These are phyloP conservation scores for Atractiella rhizophila DNA, from an alignment of 768 basidiomycete species.

Conservation along the genomic window DNA sequence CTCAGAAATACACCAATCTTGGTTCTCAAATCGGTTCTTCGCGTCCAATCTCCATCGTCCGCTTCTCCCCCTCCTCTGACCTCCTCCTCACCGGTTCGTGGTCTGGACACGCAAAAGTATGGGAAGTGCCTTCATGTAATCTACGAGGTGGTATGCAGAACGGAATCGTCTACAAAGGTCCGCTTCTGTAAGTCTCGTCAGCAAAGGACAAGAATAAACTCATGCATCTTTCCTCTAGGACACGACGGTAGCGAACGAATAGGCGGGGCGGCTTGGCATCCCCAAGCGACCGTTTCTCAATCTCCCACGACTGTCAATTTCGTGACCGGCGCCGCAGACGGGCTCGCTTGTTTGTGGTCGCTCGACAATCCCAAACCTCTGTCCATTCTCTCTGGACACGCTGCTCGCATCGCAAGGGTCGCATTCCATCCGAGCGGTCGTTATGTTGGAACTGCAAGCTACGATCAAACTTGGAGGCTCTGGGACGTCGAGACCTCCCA, in stretches of 20 bases:
- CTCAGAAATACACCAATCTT: slow-evolving; percentile 61
- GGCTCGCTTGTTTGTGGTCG: slow-evolving; percentile 66
- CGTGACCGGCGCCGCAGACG: slow-evolving; percentile 74
- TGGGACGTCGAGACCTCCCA: slow-evolving; percentile 71
- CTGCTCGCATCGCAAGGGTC: slow-evolving; percentile 70
- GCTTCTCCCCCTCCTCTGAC: slow-evolving; percentile 76
- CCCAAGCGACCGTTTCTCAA: slow-evolving; percentile 51
- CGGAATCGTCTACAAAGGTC: slow-evolving; percentile 51
- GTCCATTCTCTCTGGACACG: slow-evolving; percentile 65
- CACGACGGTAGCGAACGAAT: slow-evolving; percentile 73
- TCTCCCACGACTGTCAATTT: slow-evolving; percentile 47
- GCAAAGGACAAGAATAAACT: neutral
- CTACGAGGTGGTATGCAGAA: no score
- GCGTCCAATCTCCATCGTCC: slow-evolving; percentile 71
- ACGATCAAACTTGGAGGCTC: slow-evolving; percentile 87
- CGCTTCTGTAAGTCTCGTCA: neutral
- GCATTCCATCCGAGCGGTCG: slow-evolving; percentile 89
- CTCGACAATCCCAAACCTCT: slow-evolving; percentile 34
- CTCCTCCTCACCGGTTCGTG: slow-evolving; percentile 80
- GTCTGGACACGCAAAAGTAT: slow-evolving; percentile 82
- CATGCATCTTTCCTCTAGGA: neutral
- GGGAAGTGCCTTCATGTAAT: slow-evolving; percentile 82
- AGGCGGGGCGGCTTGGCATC: slow-evolving; percentile 95
- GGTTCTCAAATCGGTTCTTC: slow-evolving; percentile 97
- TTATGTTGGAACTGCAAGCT: slow-evolving; percentile 81